Evolutionary conservation across 345 rosid genomes (phyloP).

Genomic region (Arabis hirsuta): DNA sequence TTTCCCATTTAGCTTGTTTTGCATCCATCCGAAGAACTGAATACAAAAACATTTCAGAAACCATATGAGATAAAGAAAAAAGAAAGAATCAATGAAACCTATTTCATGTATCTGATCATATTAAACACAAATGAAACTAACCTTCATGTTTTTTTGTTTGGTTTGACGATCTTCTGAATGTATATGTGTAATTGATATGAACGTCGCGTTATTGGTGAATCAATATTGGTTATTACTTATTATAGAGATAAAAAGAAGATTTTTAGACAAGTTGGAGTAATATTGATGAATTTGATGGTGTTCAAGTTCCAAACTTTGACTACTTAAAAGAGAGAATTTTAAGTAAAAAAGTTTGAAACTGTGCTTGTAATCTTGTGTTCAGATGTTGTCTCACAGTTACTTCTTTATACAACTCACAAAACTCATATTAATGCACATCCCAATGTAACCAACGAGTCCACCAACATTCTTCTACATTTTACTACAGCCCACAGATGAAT

Average conservation of each 20-base stretch:
- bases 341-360: slow-evolving; percentile 25
- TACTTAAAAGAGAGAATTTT: slow-evolving; percentile 31
- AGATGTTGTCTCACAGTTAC: slow-evolving; percentile 38
- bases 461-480: slow-evolving; percentile 44
- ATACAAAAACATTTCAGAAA: slow-evolving; percentile 29
- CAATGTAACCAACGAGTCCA: slow-evolving; percentile 42
- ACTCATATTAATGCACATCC: slow-evolving; percentile 33
- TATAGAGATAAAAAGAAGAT: slow-evolving; percentile 9
- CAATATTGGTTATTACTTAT: slow-evolving; percentile 18
- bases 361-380: slow-evolving; percentile 40
- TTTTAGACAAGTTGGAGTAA: slow-evolving; percentile 33
- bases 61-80: neutral
- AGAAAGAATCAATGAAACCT: neutral
- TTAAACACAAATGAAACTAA: slow-evolving; percentile 27
- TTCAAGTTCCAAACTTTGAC: slow-evolving; percentile 74
- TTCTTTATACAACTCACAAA: slow-evolving; percentile 42
- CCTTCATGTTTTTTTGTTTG: slow-evolving; percentile 36
- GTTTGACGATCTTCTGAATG: neutral
- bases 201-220: slow-evolving; percentile 16
- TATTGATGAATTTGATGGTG: slow-evolving; percentile 59
- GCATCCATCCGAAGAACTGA: slow-evolving; percentile 92
- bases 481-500: slow-evolving; percentile 22
- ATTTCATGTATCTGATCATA: neutral
- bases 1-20: slow-evolving; percentile 65
- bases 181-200: slow-evolving; percentile 16